Conservation (phyloP, 164 flowering plant genomes). For the Saururus chinensis region DNA sequence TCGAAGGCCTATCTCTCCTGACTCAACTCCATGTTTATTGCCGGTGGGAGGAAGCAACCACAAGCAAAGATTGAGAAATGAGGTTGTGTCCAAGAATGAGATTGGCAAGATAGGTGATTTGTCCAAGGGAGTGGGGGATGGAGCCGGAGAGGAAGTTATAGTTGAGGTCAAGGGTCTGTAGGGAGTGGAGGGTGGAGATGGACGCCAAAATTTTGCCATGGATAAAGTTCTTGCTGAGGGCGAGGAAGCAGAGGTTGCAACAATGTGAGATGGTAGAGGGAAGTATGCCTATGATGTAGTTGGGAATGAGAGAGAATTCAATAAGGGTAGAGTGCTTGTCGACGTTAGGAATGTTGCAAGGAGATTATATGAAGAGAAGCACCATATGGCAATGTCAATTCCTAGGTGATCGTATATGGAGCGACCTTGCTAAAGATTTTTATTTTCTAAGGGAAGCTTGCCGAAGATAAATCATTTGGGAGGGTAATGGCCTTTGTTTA, state of each 20-base stretch:
- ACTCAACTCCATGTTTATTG: no score
- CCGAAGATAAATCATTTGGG: no score
- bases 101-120: slow-evolving; percentile 46
- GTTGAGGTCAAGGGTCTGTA: slow-evolving; percentile 78
- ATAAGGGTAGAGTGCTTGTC: slow-evolving; percentile 62
- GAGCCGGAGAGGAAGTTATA: slow-evolving; percentile 59
- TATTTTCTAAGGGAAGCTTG: no score
- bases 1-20: no score
- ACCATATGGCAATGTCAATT: no score
- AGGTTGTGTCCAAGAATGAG: slow-evolving; percentile 67
- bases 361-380: no score
- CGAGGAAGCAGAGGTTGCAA: slow-evolving; percentile 54
- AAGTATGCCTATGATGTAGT: slow-evolving; percentile 50
- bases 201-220: slow-evolving; percentile 53
- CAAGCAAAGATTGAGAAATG: no score
- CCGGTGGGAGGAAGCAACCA: no score
- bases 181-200: slow-evolving; percentile 29
- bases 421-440: no score
- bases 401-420: no score
- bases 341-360: no score
- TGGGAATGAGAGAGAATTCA: slow-evolving; percentile 77
- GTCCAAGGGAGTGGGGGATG: slow-evolving; percentile 43
- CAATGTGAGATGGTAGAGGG: slow-evolving; percentile 48
- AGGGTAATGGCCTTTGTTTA: no score
- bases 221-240: slow-evolving; percentile 63